A percentile compares a stretch with the other conserved stretches of the same genome.
These are phyloP conservation scores for Tetrahymena elliotti DNA, from an alignment of 73 alveolate species.

Conservation along the genomic window DNA sequence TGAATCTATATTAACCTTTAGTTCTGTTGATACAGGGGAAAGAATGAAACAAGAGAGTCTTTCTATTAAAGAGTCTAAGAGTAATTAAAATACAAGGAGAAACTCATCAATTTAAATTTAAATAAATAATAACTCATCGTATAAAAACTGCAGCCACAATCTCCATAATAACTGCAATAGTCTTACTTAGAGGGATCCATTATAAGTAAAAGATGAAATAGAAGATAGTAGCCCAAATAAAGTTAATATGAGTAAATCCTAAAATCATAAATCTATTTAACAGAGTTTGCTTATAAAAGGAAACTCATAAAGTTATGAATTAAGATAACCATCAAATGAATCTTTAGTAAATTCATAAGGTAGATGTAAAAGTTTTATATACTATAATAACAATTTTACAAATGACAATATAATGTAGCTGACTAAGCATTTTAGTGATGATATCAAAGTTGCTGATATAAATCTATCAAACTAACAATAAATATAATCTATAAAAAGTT, in stretches of 20 bases:
- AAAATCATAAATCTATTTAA: too few relatives aligned
- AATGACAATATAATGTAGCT: not conserved
- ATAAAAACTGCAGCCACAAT: not conserved
- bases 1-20: not conserved
- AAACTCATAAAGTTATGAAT: not conserved
- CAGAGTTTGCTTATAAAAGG: not conserved
- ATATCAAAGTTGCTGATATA: not conserved
- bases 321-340: not conserved
- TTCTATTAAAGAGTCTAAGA: not conserved
- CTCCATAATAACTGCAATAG: not conserved
- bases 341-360: not conserved
- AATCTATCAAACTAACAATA: too few relatives aligned
- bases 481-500: too few relatives aligned
- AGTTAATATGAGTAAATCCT: too few relatives aligned
- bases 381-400: not conserved
- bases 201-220: not conserved
- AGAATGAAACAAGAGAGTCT: not conserved
- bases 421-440: not conserved
- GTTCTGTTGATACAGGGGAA: constrained; percentile 1
- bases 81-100: not conserved
- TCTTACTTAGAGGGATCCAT: not conserved
- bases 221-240: not conserved
- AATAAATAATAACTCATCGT: not conserved
- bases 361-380: not conserved
- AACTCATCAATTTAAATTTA: not conserved